Base-by-base conservation (phyloP, 768 basidiomycete species). In the Mycena galopus region DNA sequence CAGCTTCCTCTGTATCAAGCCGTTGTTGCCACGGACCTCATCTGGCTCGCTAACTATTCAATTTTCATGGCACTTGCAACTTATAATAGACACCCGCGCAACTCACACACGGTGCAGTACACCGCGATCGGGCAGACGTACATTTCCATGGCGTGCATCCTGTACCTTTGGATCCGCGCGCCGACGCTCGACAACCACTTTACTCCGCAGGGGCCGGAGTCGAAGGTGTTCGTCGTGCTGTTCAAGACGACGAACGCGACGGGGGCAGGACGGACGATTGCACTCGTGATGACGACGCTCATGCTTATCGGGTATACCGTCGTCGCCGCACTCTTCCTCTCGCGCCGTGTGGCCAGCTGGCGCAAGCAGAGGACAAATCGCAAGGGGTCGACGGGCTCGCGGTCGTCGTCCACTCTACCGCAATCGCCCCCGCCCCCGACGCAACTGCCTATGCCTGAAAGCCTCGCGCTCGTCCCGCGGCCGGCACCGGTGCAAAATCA, bases 41-140 rank as follows among this genome's bases (percentile, higher is more conserved):
- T 79, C 27, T 79, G 77, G 75, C 75, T 80, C 62, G 72, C 78
- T 3, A 78, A 79, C 73, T 77, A 73, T 50, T 79, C 77, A 7
- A 73, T 75, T 23, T 78, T 78, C 67, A 69, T 79, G 55, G 72
- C 78, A 2, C 71, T 79, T 25, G 79, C 79, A 29, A 75, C 79
- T 35, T 80, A 79, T 67, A 79, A 77, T 27, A 74, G 79, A 14
- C 67, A 75, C 47, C 77, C 73, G 19, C 56, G 62, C 29, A 57
- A 68, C 62, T 71, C 65, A 39, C 71, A 65, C 55, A 29, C 33
- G 16, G 75, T 77, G 27, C 75, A 78, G 37, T 67, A 78, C 59
- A 75, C 62, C 39, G 77, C 79, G 8, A 76, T 79, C 59, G 42
- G 23, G 29, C 79, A 80, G 73, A 77, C 76, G 4, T 71, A 77